Evolutionary conservation across 805 yeast species (phyloP), one percentile per base, ranked within the genome.

Genomic region (Saturnispora gosingensis): DNA sequence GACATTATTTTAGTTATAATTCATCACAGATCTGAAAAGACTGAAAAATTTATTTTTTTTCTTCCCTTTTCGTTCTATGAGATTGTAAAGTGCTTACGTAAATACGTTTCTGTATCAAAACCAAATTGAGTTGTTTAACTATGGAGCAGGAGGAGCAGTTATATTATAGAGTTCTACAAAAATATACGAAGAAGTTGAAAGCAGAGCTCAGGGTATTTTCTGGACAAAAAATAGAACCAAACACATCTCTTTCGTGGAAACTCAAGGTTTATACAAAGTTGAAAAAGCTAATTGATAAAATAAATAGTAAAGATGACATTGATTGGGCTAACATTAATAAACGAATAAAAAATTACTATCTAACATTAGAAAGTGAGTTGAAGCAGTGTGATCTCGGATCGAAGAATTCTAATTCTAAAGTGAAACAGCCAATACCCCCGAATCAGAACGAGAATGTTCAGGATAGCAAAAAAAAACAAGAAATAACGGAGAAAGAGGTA

Each of bases 181-280:
- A n/a, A 35, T 20, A 30, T 10, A 49, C 25, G 18, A 25, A 25
- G 22, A 20, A 43, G 35, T 10, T 54, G 11, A 54, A 52, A 18
- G 16, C 42, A 2, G 39, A 45, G 10, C 44, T 55, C 15, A 53
- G 52, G 32, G 4, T n/a, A 8, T 49, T 49, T 32, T 43, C 52
- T 5, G 58, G 58, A 5, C 46, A 45, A 32, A 20, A 50, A 13
- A 45, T 54, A 2, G 22, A 11, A 9, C 35, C 43, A n/a, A 53
- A 49, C 6, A 42, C 50, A 20, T n/a, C 32, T 2, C 24, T 56
- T 16, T 53, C 50, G 7, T 39, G 36, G 7, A 49, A 50, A 16
- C 36, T 56, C 5, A 25, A 39, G n/a, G 36, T 38, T 3, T 56
- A 56, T 20, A 45, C 42, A 16, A 56, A 52, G 28, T 20, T 56